These are phyloP conservation scores for Staphylotrichum tortipilum DNA, from an alignment of 495 filamentous ascomycete species.

Conservation along the genomic window DNA sequence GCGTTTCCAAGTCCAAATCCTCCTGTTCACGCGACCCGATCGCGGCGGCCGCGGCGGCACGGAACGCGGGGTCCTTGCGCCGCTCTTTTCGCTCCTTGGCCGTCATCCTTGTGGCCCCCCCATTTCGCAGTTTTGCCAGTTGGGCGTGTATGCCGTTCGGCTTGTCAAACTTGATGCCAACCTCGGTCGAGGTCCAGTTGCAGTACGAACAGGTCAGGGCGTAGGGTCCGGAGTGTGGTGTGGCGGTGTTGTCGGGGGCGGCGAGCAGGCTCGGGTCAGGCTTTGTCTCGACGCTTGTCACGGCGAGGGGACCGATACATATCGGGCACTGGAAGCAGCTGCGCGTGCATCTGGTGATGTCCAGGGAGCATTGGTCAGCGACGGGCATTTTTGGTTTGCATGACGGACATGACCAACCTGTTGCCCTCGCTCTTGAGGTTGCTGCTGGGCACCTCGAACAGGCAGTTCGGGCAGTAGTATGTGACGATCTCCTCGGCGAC, in stretches of 20 bases:
- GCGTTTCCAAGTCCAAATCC: slow-evolving; percentile 34
- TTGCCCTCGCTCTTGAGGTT: slow-evolving; percentile 87
- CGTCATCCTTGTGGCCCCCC: slow-evolving; percentile 32
- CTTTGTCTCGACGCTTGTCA: slow-evolving; percentile 54
- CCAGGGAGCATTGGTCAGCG: too few relatives aligned
- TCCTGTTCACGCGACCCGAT: slow-evolving; percentile 1
- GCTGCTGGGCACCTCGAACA: slow-evolving; percentile 89
- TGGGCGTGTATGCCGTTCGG: slow-evolving; percentile 77
- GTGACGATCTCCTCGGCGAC: slow-evolving; percentile 85
- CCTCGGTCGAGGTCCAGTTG: slow-evolving; percentile 81
- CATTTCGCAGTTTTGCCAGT: slow-evolving; percentile 53
- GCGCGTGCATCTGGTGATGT: slow-evolving; percentile 67
- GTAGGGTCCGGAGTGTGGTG: slow-evolving; percentile 50
- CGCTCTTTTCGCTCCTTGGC: slow-evolving; percentile 37
- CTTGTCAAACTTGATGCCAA: slow-evolving; percentile 84
- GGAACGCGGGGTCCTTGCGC: slow-evolving; percentile 30
- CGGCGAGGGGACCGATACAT: slow-evolving; percentile 71
- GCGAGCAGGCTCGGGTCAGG: slow-evolving; percentile 36
- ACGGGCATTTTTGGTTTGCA: too few relatives aligned
- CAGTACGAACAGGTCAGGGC: slow-evolving; percentile 82
- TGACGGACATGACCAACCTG: slow-evolving; percentile 50
- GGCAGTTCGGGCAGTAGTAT: slow-evolving; percentile 90
- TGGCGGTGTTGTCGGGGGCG: slow-evolving; percentile 26
- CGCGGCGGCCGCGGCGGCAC: slow-evolving; percentile 7
- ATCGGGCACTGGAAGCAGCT: slow-evolving; percentile 92